Conservation (phyloP, 2,329 filamentous ascomycete genomes). For the Pestalotiopsis sp. region DNA sequence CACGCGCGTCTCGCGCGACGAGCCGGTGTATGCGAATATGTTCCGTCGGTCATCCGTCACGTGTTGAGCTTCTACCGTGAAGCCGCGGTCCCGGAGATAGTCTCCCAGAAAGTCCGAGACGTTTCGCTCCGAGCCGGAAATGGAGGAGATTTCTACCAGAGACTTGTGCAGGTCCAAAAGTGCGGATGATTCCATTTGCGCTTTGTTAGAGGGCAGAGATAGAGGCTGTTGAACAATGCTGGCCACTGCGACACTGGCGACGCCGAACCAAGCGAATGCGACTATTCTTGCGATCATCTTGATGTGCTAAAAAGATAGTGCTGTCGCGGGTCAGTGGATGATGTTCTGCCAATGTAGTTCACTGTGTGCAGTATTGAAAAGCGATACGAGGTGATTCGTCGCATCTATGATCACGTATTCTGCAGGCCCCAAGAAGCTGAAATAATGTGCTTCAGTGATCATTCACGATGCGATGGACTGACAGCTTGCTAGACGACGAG, state of each 20-base stretch:
- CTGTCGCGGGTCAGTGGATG: too few species aligned
- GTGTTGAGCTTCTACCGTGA: slow-evolving; percentile 4
- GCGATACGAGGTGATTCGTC: too few species aligned
- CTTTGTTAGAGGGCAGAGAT: neutral
- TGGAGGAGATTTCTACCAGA: slow-evolving; percentile 4
- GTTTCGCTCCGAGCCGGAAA: neutral
- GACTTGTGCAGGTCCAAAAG: slow-evolving; percentile 7
- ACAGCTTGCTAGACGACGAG: neutral
- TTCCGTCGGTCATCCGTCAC: slow-evolving; percentile 46
- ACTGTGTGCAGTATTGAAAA: too few species aligned
- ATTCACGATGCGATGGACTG: neutral
- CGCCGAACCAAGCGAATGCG: neutral
- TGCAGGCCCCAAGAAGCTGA: too few species aligned
- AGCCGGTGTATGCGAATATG: slow-evolving; percentile 61
- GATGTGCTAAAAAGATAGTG: neutral
- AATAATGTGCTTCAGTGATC: too few species aligned
- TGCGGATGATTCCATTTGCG: neutral
- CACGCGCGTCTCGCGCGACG: slow-evolving; percentile 48
- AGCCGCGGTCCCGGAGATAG: slow-evolving; percentile 4
- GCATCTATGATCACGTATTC: too few species aligned
- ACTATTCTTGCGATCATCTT: neutral
- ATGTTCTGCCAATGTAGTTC: too few species aligned
- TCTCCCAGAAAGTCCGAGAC: slow-evolving; percentile 3
- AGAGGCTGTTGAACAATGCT: neutral
- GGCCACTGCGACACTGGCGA: neutral